Evolutionary conservation across 176 grass and related monocot genomes (phyloP).

Genomic region (Zea luxurians): DNA sequence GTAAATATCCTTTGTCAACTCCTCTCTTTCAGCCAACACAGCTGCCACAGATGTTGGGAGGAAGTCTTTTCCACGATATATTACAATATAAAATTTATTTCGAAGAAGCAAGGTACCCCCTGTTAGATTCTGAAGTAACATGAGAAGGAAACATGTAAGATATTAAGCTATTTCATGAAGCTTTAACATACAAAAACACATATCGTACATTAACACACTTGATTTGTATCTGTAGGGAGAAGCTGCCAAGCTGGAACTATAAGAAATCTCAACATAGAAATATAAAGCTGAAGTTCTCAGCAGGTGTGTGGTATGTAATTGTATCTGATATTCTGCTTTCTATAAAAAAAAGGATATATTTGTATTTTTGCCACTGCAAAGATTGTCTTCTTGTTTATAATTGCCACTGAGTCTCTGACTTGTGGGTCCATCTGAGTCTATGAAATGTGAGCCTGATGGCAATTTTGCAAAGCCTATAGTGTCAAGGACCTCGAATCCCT

Average conservation of each 20-base stretch:
- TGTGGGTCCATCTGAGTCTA: too few relatives aligned
- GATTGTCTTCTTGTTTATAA: too few relatives aligned
- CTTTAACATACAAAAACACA: slow-evolving; percentile 19
- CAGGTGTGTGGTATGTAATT: too few relatives aligned
- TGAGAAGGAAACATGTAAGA: slow-evolving; percentile 31
- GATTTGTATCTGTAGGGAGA: background rate
- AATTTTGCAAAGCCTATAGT: too few relatives aligned
- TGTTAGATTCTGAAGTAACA: slow-evolving; percentile 60
- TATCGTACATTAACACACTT: background rate
- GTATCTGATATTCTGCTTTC: too few relatives aligned
- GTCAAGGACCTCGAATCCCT: too few relatives aligned
- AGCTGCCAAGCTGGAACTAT: background rate
- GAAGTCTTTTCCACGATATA: slow-evolving; percentile 97
- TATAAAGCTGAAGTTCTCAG: background rate
- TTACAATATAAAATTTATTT: slow-evolving; percentile 95
- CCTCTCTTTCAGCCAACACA: slow-evolving; percentile 83
- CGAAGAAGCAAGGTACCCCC: slow-evolving; percentile 87
- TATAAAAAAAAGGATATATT: too few relatives aligned
- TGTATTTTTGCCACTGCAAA: too few relatives aligned
- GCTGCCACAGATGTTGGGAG: slow-evolving; percentile 65
- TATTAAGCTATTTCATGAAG: slow-evolving; percentile 22
- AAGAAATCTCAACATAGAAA: background rate
- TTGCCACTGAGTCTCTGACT: too few relatives aligned
- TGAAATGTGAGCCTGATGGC: too few relatives aligned
- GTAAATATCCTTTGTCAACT: slow-evolving; percentile 77